A percentile compares a stretch with the other conserved stretches of the same genome.
phyloP scores from a whole-genome alignment of 352 stramenopile species.

The Phytopythium ostracodes region DNA sequence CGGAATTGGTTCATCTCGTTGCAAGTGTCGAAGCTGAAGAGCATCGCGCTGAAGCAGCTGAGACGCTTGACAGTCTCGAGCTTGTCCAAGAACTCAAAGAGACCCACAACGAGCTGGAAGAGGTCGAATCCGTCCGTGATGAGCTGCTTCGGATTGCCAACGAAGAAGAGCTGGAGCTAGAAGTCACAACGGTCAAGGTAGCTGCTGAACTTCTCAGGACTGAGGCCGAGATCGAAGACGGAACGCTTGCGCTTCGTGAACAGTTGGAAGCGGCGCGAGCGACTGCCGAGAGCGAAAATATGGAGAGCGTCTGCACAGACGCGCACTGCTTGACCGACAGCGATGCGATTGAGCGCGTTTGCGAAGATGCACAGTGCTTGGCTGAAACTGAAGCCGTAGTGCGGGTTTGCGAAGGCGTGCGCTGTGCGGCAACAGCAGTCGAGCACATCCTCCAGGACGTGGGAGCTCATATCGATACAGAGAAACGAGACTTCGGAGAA shows the following conservation, averaged over 20 bases:
- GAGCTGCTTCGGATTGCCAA: constrained; percentile 28
- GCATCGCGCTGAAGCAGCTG: not conserved
- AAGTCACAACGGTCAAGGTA: constrained; percentile 4
- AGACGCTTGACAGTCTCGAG: not conserved
- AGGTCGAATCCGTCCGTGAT: not conserved
- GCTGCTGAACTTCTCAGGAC: not conserved
- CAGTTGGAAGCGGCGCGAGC: constrained; percentile 7
- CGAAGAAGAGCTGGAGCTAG: constrained; percentile 21
- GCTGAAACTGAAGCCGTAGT: not conserved
- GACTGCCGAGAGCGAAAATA: constrained; percentile 8
- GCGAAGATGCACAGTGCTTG: constrained; percentile 3
- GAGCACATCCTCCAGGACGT: not conserved
- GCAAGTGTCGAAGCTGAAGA: not conserved
- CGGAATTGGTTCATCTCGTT: not conserved
- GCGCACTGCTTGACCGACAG: constrained; percentile 1
- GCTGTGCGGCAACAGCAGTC: not conserved
- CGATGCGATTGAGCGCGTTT: constrained; percentile 5
- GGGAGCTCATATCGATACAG: not conserved
- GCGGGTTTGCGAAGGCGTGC: not conserved
- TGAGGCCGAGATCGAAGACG: constrained; percentile 4
- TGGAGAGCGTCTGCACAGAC: constrained; percentile 1
- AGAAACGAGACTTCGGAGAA: not conserved
- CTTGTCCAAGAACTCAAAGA: not conserved
- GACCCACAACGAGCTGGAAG: not conserved
- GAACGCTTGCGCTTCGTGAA: constrained; percentile 1